These are phyloP conservation scores for Canariomyces notabilis DNA, from an alignment of 2,329 filamentous ascomycete genomes.

Conservation along the genomic window DNA sequence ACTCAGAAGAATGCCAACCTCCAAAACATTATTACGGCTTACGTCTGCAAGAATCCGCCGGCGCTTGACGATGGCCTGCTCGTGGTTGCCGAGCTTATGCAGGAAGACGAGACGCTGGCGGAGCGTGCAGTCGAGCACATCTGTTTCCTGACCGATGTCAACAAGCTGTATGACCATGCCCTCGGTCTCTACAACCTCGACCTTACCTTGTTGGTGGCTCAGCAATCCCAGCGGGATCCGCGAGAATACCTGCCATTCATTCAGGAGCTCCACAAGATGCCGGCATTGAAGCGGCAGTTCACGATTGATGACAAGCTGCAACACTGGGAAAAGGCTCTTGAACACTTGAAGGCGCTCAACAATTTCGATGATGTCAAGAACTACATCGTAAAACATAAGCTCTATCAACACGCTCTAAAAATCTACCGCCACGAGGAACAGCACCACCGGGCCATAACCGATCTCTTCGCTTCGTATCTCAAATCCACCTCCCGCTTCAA, in stretches of 20 bases:
- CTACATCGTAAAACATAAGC: slow-evolving; percentile 72
- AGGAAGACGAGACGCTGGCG: slow-evolving; percentile 63
- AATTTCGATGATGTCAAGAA: slow-evolving; percentile 71
- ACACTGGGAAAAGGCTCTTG: slow-evolving; percentile 70
- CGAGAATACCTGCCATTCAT: slow-evolving; percentile 94
- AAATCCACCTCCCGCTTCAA: slow-evolving; percentile 70
- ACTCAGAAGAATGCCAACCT: slow-evolving; percentile 60
- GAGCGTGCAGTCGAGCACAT: slow-evolving; percentile 94
- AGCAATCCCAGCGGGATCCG: slow-evolving; percentile 93
- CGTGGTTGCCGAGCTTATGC: slow-evolving; percentile 71
- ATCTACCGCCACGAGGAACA: slow-evolving; percentile 77
- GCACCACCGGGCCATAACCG: slow-evolving; percentile 63
- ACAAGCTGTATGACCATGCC: slow-evolving; percentile 84
- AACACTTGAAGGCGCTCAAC: slow-evolving; percentile 67
- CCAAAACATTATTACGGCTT: slow-evolving; percentile 89
- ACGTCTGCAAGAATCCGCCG: slow-evolving; percentile 89
- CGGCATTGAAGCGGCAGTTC: slow-evolving; percentile 67
- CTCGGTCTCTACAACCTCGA: slow-evolving; percentile 89
- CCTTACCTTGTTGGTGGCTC: slow-evolving; percentile 81
- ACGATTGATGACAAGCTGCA: slow-evolving; percentile 85
- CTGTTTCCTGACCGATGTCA: slow-evolving; percentile 92
- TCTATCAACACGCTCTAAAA: slow-evolving; percentile 73
- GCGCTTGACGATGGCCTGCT: slow-evolving; percentile 79
- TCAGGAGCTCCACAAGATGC: slow-evolving; percentile 73
- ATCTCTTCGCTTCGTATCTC: slow-evolving; percentile 74